Evolutionary conservation across 176 grass and related monocot species (phyloP).

Genomic region (Avena atlantica): DNA sequence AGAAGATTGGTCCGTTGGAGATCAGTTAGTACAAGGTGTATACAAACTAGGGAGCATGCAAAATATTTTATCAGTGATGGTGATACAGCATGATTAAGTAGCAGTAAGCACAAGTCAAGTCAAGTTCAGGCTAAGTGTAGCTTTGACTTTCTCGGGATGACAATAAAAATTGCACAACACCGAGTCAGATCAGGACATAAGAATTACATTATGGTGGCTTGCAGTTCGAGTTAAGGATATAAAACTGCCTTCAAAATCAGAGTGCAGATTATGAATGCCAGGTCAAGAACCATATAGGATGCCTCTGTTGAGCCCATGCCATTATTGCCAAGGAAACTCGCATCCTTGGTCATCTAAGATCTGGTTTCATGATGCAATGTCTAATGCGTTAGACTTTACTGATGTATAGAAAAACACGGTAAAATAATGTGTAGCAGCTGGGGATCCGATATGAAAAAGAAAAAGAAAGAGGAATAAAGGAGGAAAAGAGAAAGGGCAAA

Average conservation of each 20-base stretch:
- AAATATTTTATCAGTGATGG: not conserved
- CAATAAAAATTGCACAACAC: not conserved
- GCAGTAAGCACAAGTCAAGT: constrained; percentile 24
- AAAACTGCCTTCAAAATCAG: constrained; percentile 13
- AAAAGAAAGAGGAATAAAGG: constrained; percentile 8
- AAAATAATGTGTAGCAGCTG: constrained; percentile 24
- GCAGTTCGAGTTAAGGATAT: not conserved
- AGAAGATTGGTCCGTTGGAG: constrained; percentile 8
- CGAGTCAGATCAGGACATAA: constrained; percentile 31
- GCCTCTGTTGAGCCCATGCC: constrained; percentile 7
- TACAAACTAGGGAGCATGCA: not conserved
- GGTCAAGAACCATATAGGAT: constrained; percentile 28
- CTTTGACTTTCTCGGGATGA: constrained; percentile 48
- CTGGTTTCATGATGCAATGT: constrained; percentile 36
- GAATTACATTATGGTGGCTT: constrained; percentile 20
- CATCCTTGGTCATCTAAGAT: constrained; percentile 26
- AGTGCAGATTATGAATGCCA: constrained; percentile 35
- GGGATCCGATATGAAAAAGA: constrained; percentile 9
- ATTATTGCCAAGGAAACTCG: constrained; percentile 26
- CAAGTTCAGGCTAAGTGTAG: constrained; percentile 26
- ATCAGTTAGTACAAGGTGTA: not conserved
- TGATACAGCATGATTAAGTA: constrained; percentile 23
- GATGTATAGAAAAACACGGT: not conserved
- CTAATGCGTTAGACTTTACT: not conserved
- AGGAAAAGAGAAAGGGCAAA: constrained; percentile 27